Base-by-base conservation (phyloP, 1,284 basidiomycete genomes). In the Marasmius fiardii region DNA sequence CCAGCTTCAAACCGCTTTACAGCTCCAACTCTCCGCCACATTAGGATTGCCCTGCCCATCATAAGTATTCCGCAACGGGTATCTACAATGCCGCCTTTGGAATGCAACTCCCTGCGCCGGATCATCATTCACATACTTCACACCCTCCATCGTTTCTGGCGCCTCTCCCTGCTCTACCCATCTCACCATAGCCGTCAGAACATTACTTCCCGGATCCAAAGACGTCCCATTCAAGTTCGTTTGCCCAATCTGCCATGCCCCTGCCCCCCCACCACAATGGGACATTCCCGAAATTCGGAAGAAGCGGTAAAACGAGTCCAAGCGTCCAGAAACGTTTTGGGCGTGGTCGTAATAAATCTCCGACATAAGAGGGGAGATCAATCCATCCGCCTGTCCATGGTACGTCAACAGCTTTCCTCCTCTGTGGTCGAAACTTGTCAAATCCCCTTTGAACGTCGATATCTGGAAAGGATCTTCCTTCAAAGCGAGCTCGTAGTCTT, bases 381-480 rank as follows among this genome's bases (percentile, higher is more conserved):
- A 14, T 53, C 51, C 39, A 45, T 65, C 64, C 4, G 53, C 48
- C 33, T 60, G 57, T 2, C 64, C 64, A 49, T 65, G 64, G 45
- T 61, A 64, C 0, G 58, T 62, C 8, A 65, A 45, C n/a, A 65
- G 50, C 24, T 65, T 65, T 0, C 64, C 61, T n/a, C 60, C 58
- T 1, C 58, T 52, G 21, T 52, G 37, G n/a, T 60, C 52, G 54
- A 65, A 65, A 12, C 51, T 50, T 7, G 62, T 60, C 14, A 65
- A 8, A 52, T 64, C 50, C 24, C 61, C 62, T 31, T 61, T 54
- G 35, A 58, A 65, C 0, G 64, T 63, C 7, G 56, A 52, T 4
- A 64, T 58, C 4, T 59, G 53, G 43, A 55, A 61, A 0, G 61
- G 58, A 37, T 65, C 60, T n/a, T 61, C 18, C 1, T 23, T 41